phyloP scores from a whole-genome alignment of 768 basidiomycete species.

The Baorangia bicolor region DNA sequence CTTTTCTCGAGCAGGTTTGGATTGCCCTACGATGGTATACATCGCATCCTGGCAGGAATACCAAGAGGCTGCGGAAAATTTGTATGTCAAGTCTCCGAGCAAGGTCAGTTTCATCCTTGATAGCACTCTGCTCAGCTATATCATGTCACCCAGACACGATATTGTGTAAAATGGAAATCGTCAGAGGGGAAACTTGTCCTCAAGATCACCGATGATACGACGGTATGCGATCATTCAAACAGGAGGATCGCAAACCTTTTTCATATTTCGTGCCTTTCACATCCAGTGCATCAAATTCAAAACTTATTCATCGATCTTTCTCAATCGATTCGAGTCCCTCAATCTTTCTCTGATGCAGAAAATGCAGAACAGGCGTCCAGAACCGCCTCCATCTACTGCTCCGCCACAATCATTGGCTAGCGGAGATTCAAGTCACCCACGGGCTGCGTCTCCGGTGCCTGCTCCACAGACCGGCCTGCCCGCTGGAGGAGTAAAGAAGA shows the following conservation, averaged over 20 bases:
- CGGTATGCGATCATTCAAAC: slow-evolving; percentile 48
- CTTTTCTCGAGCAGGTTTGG: neutral
- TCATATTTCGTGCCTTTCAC: neutral
- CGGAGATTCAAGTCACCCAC: slow-evolving; percentile 27
- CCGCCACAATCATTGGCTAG: slow-evolving; percentile 20
- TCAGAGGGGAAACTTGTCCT: slow-evolving; percentile 85
- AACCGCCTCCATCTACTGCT: slow-evolving; percentile 26
- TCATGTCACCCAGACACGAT: slow-evolving; percentile 62
- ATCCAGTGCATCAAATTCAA: slow-evolving; percentile 93
- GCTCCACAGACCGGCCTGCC: slow-evolving; percentile 35
- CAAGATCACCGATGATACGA: slow-evolving; percentile 89
- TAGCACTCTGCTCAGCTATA: neutral
- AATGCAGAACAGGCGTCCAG: slow-evolving; percentile 68
- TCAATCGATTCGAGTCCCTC: slow-evolving; percentile 94
- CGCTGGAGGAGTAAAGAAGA: slow-evolving; percentile 75
- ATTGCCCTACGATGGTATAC: slow-evolving; percentile 71
- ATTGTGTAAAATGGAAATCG: slow-evolving; percentile 89
- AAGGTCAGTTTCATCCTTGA: slow-evolving; percentile 47
- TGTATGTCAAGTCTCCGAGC: slow-evolving; percentile 79
- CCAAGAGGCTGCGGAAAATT: slow-evolving; percentile 83
- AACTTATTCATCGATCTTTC: slow-evolving; percentile 89
- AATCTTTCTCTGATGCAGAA: slow-evolving; percentile 84
- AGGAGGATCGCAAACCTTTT: neutral
- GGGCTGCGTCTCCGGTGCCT: slow-evolving; percentile 34
- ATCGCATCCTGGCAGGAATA: slow-evolving; percentile 88